Conservation (phyloP, 2,329 filamentous ascomycete genomes). For the Claviceps arundinis region DNA sequence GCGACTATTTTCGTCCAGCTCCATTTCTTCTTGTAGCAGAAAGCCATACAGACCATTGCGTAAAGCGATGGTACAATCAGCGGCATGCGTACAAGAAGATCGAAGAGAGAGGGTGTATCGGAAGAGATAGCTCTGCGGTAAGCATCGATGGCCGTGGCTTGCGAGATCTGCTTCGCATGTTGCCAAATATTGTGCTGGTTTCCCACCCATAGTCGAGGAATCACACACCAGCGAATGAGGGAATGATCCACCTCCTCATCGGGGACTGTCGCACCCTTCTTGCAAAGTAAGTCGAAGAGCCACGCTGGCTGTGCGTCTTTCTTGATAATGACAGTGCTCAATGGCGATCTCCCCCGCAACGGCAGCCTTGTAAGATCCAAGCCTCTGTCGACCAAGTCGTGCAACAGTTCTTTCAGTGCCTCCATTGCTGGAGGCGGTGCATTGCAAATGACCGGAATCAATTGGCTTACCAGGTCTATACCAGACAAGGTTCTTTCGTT, state of each 20-base stretch:
- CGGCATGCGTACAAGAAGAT: background rate
- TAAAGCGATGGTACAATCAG: background rate
- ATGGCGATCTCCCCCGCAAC: background rate
- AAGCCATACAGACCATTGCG: background rate
- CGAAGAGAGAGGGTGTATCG: background rate
- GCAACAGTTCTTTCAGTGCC: background rate
- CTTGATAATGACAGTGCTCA: background rate
- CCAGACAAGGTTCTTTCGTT: background rate
- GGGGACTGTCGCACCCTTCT: background rate
- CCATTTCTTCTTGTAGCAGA: background rate
- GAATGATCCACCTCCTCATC: background rate
- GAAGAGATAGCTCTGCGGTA: background rate
- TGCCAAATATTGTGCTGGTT: background rate
- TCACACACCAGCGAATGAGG: background rate
- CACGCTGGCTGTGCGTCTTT: background rate
- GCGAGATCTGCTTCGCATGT: background rate
- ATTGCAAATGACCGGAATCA: background rate
- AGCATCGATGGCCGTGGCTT: background rate
- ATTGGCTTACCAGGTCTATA: background rate
- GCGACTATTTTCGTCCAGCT: background rate
- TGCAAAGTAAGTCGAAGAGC: background rate
- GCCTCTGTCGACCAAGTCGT: background rate
- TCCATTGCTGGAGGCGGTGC: background rate
- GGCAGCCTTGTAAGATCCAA: background rate
- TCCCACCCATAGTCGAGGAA: background rate